These are phyloP conservation scores for Albugo laibachii DNA, from an alignment of 352 stramenopile species.

Conservation along the genomic window DNA sequence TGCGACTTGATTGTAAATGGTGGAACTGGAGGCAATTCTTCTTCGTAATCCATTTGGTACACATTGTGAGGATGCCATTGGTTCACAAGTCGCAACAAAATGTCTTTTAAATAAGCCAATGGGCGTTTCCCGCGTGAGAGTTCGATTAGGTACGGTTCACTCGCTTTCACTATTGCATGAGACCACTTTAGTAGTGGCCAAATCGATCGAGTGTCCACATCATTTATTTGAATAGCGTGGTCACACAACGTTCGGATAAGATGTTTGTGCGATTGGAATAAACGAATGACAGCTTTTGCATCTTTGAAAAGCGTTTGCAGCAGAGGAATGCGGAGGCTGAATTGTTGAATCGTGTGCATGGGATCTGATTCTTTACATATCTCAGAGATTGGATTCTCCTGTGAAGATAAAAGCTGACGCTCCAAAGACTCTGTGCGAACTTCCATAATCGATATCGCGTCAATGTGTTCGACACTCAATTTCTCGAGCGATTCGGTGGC, in stretches of 20 bases:
- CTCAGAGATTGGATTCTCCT: neutral
- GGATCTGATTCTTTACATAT: no score
- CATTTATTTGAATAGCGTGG: no score
- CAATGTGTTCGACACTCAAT: neutral
- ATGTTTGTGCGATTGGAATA: no score
- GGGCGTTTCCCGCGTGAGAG: neutral
- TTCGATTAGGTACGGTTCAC: neutral
- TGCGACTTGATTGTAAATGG: slow-evolving; percentile 32
- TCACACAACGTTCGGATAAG: no score
- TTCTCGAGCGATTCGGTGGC: neutral
- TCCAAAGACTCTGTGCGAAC: neutral
- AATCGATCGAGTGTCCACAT: neutral
- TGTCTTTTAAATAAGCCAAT: neutral
- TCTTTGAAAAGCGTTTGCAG: no score
- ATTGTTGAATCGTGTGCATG: no score
- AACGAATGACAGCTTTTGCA: no score
- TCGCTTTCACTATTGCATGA: neutral
- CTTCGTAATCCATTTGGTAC: neutral
- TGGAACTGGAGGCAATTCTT: slow-evolving; percentile 12
- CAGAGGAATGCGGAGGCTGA: no score
- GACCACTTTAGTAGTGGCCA: neutral
- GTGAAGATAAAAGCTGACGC: neutral
- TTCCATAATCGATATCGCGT: neutral
- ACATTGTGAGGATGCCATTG: slow-evolving; percentile 24
- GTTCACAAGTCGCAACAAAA: no score